These are phyloP conservation scores for Petunia axillaris DNA, from an alignment of 257 asterid genomes.

Conservation along the genomic window DNA sequence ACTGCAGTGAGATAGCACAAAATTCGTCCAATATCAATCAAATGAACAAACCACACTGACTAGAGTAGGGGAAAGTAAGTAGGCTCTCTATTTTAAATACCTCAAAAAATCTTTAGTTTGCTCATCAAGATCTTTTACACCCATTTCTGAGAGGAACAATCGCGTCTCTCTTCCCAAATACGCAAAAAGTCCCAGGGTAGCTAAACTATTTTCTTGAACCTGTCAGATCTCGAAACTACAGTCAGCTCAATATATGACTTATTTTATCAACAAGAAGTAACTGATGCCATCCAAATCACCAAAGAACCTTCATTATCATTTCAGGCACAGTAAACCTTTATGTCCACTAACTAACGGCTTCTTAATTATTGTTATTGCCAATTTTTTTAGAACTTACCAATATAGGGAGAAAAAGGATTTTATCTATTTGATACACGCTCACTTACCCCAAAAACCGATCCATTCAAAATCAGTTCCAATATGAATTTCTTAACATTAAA, in stretches of 20 bases:
- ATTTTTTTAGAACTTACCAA: background rate
- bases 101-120: constrained; percentile 64
- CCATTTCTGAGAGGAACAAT: constrained; percentile 59
- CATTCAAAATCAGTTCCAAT: background rate
- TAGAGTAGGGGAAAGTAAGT: constrained; percentile 13
- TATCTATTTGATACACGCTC: background rate
- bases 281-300: constrained; percentile 16
- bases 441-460: background rate
- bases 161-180: constrained; percentile 85
- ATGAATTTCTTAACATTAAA: constrained; percentile 2
- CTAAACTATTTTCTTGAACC: constrained; percentile 65
- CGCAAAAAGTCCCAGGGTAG: constrained; percentile 70
- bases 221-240: constrained; percentile 35
- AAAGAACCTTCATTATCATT: background rate
- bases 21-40: constrained; percentile 19
- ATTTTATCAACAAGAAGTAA: background rate
- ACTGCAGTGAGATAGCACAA: constrained; percentile 46
- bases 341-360: background rate
- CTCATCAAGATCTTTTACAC: constrained; percentile 64
- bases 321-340: background rate
- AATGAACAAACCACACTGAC: constrained; percentile 16
- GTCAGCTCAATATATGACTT: constrained; percentile 22
- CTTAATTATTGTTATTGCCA: background rate
- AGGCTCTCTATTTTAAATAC: constrained; percentile 36
- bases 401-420: constrained; percentile 7